Base-by-base conservation (phyloP, 164 flowering plant genomes). In the Paratinospora sagittata region DNA sequence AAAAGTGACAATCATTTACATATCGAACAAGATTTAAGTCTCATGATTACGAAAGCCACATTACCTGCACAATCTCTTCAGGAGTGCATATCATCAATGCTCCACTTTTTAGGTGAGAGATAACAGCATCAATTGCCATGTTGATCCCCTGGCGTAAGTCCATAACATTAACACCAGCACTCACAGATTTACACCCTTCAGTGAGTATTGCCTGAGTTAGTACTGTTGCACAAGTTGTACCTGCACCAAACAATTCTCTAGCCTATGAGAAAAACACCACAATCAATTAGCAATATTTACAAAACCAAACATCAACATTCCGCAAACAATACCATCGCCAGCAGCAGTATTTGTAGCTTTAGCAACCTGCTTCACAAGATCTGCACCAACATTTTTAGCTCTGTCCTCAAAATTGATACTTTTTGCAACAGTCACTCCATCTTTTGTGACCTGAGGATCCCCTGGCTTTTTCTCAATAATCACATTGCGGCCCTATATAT, bases 181-280 rank as follows among this genome's bases (percentile, higher is more conserved):
- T 90, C 60, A 90, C 82, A 19, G 94, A 85, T 74, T 93, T 91
- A 83, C 90, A 88, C 73, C 98, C 98, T 85, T 93, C 98, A 13
- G 74, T 78, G 36, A 89, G 80, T 78, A 93, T 93, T 68, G 98
- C 97, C 81, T 88, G 97, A 74, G 98, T 87, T 63, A 93, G 81
- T 57, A 91, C 93, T 49, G 98, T 93, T 11, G 98, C 92, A 85
- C 97, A 90, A 68, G 98, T 93, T 12, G 98, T 91, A 72, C 98
- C 97, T 91, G 81, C 27, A 77, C 60, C 55, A 74, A 52, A 74
- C n/a, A 71, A 37, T 45, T n/a, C n/a, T 2, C 30, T 14, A 36
- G 33, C 60, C 67, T 23, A 60, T 33, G 5, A 67, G 13, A 49
- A 10, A 49, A 14, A 49, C 19, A 49, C 16, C 19, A 49, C 19